Evolutionary conservation across 371 early-diverging fungal species (phyloP), one percentile per base, ranked within the genome.

Genomic region (Circinella minor): DNA sequence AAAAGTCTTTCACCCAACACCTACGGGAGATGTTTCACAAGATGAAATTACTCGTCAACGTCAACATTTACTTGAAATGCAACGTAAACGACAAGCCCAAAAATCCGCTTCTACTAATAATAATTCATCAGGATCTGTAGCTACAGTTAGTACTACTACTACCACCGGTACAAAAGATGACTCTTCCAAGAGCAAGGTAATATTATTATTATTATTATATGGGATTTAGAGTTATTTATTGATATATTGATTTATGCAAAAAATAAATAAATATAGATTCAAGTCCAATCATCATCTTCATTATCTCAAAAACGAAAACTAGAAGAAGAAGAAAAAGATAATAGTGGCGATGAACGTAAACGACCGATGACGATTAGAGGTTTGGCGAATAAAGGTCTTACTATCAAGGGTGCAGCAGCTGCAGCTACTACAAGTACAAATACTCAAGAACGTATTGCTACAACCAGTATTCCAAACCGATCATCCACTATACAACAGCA

Each of bases 1-100:
- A 47, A 0, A 27, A 20, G 47, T 17, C 3, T 20, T 18, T 15
- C 39, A n/a, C 5, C 61, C 39, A 34, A 11, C 54, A 48, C 27
- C 34, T 13, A 61, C 54, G 15, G 55, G 78, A 54, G 78, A 80
- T 63, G 80, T 80, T 20, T 77, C 80, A 34, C 71, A 71, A 39
- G 72, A 71, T 34, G 81, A 81, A 48, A 75, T 78, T 39, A 75
- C 74, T 55, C 57, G 57, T 27, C 57, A 57, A 34, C 57, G 57
- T 13, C 57, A 57, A 34, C 34, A 57, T 27, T 34, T 57, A n/a
- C 27, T 57, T 18, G 57, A 57, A 57, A 27, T 57, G 57, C 57
- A 57, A 34, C 18, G 34, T 11, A 57, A 57, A 27, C 57, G 57
- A 13, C 57, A 57, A 14, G 34, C 57, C 1, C 34, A 57, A 6